Conservation (phyloP, 2,329 filamentous ascomycete genomes). For the Pestalotiopsis sp. region DNA sequence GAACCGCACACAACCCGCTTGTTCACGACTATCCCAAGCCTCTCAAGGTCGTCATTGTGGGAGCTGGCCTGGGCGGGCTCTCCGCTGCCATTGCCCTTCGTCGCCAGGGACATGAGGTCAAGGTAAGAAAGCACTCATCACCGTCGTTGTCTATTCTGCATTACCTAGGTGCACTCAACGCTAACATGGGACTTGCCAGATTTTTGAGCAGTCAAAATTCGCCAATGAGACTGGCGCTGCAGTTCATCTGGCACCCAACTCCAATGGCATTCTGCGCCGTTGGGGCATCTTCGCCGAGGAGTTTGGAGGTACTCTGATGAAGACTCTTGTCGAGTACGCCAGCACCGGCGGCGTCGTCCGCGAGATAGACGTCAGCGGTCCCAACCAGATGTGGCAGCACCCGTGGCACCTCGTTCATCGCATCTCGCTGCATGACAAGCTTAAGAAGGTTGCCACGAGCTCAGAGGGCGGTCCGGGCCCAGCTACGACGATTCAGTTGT, state of each 20-base stretch:
- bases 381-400: slow-evolving; percentile 52
- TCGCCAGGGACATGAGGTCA: slow-evolving; percentile 52
- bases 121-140: slow-evolving; percentile 25
- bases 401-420: slow-evolving; percentile 57
- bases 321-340: slow-evolving; percentile 24
- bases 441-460: slow-evolving; percentile 48
- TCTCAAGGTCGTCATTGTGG: slow-evolving; percentile 32
- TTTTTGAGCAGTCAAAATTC: slow-evolving; percentile 60
- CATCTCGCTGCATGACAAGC: slow-evolving; percentile 51
- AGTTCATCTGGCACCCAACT: slow-evolving; percentile 65
- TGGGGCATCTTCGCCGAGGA: slow-evolving; percentile 41
- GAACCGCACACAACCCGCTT: slow-evolving; percentile 16
- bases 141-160: neutral
- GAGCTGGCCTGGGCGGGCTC: slow-evolving; percentile 55
- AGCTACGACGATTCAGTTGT: slow-evolving; percentile 38
- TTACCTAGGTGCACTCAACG: neutral
- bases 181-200: slow-evolving; percentile 29
- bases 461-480: slow-evolving; percentile 34
- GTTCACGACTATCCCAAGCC: slow-evolving; percentile 19
- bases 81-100: slow-evolving; percentile 55
- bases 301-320: slow-evolving; percentile 37
- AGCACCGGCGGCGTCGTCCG: slow-evolving; percentile 23
- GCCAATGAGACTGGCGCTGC: slow-evolving; percentile 62
- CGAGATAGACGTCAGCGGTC: slow-evolving; percentile 35
- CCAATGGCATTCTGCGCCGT: slow-evolving; percentile 55